phyloP scores from a whole-genome alignment of 495 filamentous ascomycete genomes.

The Xylaria flabelliformis region DNA sequence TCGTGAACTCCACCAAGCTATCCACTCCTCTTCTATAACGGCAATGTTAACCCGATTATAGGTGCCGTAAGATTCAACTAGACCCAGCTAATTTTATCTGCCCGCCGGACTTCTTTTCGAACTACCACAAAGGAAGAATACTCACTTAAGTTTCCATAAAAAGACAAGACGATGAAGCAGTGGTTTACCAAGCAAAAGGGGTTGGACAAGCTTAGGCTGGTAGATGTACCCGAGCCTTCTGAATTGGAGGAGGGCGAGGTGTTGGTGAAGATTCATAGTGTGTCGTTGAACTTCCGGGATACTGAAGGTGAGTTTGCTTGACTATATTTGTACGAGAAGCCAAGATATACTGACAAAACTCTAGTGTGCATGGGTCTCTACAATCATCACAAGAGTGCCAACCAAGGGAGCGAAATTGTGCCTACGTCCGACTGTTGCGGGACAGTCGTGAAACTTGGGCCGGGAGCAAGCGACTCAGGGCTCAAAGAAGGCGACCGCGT shows the following conservation, averaged over 20 bases:
- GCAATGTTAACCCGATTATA: neutral
- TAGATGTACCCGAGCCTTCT: slow-evolving; percentile 46
- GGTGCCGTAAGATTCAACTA: neutral
- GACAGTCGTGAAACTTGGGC: slow-evolving; percentile 41
- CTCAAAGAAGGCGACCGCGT: slow-evolving; percentile 51
- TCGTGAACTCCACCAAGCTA: neutral
- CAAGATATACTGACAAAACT: neutral
- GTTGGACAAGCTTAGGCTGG: slow-evolving; percentile 25
- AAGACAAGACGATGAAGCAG: slow-evolving; percentile 43
- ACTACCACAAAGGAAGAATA: slow-evolving; percentile 23
- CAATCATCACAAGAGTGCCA: slow-evolving; percentile 56
- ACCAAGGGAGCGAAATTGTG: slow-evolving; percentile 40
- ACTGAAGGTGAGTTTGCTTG: slow-evolving; percentile 46
- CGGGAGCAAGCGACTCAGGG: slow-evolving; percentile 16
- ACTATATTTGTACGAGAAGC: neutral
- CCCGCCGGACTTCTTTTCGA: neutral
- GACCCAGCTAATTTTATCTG: neutral
- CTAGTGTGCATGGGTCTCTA: slow-evolving; percentile 64
- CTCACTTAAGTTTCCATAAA: neutral
- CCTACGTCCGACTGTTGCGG: slow-evolving; percentile 56
- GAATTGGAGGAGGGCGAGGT: slow-evolving; percentile 53
- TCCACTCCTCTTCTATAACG: neutral
- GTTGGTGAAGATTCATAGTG: slow-evolving; percentile 60
- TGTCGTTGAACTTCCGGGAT: slow-evolving; percentile 66
- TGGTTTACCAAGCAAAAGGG: slow-evolving; percentile 53